Base-by-base conservation (phyloP, 2,329 filamentous ascomycete species). In the Aspergillus bombycis region DNA sequence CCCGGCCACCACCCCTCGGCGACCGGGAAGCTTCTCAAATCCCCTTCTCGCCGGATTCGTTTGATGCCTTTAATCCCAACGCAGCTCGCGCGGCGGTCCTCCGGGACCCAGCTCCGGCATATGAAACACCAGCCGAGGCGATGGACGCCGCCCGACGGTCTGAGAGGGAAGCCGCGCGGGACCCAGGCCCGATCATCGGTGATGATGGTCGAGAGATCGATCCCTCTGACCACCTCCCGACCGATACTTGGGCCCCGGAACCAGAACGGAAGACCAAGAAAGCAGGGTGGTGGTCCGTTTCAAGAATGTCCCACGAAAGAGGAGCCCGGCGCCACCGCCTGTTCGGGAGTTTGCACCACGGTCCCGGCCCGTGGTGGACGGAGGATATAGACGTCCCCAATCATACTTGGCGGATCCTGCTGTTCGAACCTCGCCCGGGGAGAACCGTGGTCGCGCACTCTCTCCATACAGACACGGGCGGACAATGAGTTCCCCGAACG, bases 211-310 rank as follows among this genome's bases (percentile, higher is more conserved):
- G 86, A 38, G 84, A 88, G 61, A 88, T 90, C 68, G 88, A 90
- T 74, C 88, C 88, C 5, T 88, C 86, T 0, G 88, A 90, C 72
- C 87, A 89, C 71, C 79, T 90, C 2, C 88, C 88, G 0, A 81
- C 88, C 3, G 84, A 88, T 65, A 87, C 86, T 2, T 90, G 88
- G 88, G 88, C 88, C 0, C 88, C 88, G 0, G 88, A 90, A 70
- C 88, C 88, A 2, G 86, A 88, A 66, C 82, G 82, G 45, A 89
- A 89, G 68, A 78, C 73, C 55, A 77, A 76, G 57, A 78, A 85
- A 74, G 78, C 81, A 81, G 82, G 54, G 78, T 83, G 30, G 79
- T 82, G 19, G 77, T 83, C 54, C 79, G 80, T 12, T 83, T 83
- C 66, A 80, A 80, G 32, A 76, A 80, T 60, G 72, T 74, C 4